These are phyloP conservation scores for Xylaria flabelliformis DNA, from an alignment of 495 filamentous ascomycete species.

Conservation along the genomic window DNA sequence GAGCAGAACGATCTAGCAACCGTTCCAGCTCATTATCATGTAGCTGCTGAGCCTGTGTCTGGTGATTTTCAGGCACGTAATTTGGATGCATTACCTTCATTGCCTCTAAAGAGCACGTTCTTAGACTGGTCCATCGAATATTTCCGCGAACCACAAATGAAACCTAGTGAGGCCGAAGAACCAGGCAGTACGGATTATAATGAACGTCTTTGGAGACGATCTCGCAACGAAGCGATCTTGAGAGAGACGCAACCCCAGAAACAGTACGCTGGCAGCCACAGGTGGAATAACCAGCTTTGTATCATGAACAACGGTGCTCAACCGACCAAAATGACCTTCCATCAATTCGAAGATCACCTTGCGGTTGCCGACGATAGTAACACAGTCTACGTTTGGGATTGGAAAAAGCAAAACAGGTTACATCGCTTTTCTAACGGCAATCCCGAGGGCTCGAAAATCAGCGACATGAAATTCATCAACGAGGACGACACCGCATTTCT, in stretches of 20 bases:
- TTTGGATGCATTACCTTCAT: constrained; percentile 57
- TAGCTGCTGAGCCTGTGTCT: constrained; percentile 76
- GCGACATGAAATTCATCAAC: constrained; percentile 94
- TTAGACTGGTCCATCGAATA: constrained; percentile 97
- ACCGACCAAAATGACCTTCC: constrained; percentile 90
- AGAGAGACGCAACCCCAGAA: constrained; percentile 92
- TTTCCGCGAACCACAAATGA: constrained; percentile 99
- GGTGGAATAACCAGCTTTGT: constrained; percentile 78
- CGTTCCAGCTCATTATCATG: constrained; percentile 73
- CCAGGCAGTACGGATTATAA: constrained; percentile 98
- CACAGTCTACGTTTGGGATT: constrained; percentile 92
- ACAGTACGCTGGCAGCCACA: constrained; percentile 77
- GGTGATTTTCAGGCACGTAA: constrained; percentile 71
- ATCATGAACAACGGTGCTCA: constrained; percentile 87
- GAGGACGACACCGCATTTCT: constrained; percentile 95
- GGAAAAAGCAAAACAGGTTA: constrained; percentile 73
- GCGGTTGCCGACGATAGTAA: constrained; percentile 94
- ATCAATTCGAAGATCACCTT: constrained; percentile 96
- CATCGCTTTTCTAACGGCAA: constrained; percentile 94
- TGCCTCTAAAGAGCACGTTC: constrained; percentile 84
- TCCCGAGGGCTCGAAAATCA: constrained; percentile 87
- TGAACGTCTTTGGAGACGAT: constrained; percentile 87
- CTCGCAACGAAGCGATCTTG: constrained; percentile 91
- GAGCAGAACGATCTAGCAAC: constrained; percentile 77
- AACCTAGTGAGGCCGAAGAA: constrained; percentile 91